phyloP scores from a whole-genome alignment of 1,284 basidiomycete genomes.

The Apiotrichum veenhuisii region DNA sequence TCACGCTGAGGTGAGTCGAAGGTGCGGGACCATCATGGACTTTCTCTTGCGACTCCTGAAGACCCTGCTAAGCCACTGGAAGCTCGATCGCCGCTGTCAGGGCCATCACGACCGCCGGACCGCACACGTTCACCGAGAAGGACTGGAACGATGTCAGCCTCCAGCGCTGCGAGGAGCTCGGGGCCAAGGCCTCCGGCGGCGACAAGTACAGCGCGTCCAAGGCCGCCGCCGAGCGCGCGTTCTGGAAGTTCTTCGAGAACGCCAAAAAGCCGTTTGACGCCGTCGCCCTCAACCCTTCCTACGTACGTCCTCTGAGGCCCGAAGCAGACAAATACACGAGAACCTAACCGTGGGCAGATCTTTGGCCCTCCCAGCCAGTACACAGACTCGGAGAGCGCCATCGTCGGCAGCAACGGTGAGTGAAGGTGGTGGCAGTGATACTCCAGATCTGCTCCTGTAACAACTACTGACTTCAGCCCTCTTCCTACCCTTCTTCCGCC shows the following conservation, averaged over 20 bases:
- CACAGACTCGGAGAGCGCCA: background rate
- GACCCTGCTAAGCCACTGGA: too few relatives aligned
- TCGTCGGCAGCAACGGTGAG: background rate
- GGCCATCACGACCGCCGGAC: too few relatives aligned
- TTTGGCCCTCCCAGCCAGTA: background rate
- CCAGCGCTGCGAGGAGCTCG: background rate
- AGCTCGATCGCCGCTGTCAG: background rate
- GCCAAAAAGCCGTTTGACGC: constrained; percentile 5
- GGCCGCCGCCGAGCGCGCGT: constrained; percentile 30
- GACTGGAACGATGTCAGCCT: constrained; percentile 10
- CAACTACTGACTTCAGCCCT: background rate
- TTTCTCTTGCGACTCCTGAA: too few relatives aligned
- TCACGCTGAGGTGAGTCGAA: background rate
- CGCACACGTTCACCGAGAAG: background rate
- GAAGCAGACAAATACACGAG: too few relatives aligned
- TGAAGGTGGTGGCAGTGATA: too few relatives aligned
- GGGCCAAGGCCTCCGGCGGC: background rate
- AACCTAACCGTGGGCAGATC: background rate
- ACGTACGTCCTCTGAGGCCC: constrained; percentile 6
- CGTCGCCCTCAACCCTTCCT: constrained; percentile 9
- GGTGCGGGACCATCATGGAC: too few relatives aligned
- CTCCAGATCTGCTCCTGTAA: too few relatives aligned
- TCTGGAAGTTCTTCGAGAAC: constrained; percentile 28
- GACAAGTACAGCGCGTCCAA: constrained; percentile 22
- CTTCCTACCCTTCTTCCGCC: background rate